A percentile compares a stretch with the other conserved stretches of the same genome.
Evolutionary conservation across 2,329 filamentous ascomycete species (phyloP).

Genomic region (Sporothrix euskadiensis): DNA sequence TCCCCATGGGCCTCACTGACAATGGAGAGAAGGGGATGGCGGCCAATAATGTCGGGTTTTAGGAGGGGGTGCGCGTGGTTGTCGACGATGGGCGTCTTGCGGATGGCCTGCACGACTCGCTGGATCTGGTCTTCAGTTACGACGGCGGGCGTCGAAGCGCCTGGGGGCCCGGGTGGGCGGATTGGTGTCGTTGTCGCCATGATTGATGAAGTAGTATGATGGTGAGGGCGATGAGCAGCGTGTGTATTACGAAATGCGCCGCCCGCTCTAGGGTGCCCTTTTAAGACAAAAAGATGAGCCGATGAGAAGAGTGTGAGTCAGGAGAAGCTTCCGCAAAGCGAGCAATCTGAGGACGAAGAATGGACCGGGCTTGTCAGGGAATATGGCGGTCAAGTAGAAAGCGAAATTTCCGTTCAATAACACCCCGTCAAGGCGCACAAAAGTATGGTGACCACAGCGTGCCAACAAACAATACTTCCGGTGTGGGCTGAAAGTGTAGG

Average conservation of each 20-base stretch:
- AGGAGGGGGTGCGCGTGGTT: constrained; percentile 72
- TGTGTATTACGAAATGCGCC: background rate
- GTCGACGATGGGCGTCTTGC: constrained; percentile 66
- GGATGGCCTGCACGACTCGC: constrained; percentile 46
- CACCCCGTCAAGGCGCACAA: background rate
- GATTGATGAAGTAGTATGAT: background rate
- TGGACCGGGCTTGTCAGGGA: background rate
- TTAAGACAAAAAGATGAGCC: background rate
- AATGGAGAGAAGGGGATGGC: constrained; percentile 58
- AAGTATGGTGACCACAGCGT: background rate
- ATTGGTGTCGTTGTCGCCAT: background rate
- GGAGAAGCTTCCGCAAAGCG: too few relatives aligned
- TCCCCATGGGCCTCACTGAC: constrained; percentile 71
- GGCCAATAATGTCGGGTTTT: constrained; percentile 49
- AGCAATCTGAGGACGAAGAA: background rate
- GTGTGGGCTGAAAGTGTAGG: background rate
- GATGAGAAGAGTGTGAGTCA: background rate
- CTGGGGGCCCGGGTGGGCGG: background rate
- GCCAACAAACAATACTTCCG: background rate
- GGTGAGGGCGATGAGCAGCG: too few relatives aligned
- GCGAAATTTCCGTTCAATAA: background rate
- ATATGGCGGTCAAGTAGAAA: constrained; percentile 1
- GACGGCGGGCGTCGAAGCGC: background rate
- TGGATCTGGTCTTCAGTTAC: constrained; percentile 35
- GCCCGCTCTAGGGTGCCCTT: background rate